These are phyloP conservation scores for Daldinia vernicosa DNA, from an alignment of 495 filamentous ascomycete genomes.

Conservation along the genomic window DNA sequence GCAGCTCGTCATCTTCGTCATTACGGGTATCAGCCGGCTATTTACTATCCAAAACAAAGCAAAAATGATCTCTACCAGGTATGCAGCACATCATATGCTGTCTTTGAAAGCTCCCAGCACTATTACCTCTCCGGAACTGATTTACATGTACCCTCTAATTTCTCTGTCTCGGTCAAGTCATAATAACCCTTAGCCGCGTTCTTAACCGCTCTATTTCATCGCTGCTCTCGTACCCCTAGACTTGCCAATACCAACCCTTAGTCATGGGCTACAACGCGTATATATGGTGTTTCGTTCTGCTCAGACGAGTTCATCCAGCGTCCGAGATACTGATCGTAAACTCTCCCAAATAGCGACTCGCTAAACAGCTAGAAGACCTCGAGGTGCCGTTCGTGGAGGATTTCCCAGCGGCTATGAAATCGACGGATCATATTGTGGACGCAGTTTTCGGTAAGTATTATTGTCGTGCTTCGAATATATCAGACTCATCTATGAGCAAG, in stretches of 20 bases:
- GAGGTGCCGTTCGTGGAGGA: slow-evolving; percentile 86
- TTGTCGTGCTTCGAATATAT: slow-evolving; percentile 14
- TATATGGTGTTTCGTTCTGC: slow-evolving; percentile 28
- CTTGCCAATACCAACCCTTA: slow-evolving; percentile 1
- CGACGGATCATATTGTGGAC: slow-evolving; percentile 84
- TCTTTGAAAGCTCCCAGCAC: slow-evolving; percentile 4
- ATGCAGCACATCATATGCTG: slow-evolving; percentile 27
- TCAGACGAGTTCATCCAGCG: neutral
- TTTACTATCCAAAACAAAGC: slow-evolving; percentile 92
- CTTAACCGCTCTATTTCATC: neutral
- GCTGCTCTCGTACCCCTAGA: neutral
- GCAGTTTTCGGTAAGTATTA: slow-evolving; percentile 81
- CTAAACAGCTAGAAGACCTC: slow-evolving; percentile 83
- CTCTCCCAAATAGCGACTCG: slow-evolving; percentile 67
- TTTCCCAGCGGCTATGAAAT: slow-evolving; percentile 70
- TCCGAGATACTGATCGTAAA: slow-evolving; percentile 21
- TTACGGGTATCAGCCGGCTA: slow-evolving; percentile 87
- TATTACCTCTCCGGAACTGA: neutral
- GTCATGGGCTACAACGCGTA: slow-evolving; percentile 10
- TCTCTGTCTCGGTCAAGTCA: neutral
- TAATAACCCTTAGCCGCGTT: neutral
- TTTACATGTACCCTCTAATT: neutral
- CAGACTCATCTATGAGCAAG: slow-evolving; percentile 49
- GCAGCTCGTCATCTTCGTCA: slow-evolving; percentile 94
- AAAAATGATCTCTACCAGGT: slow-evolving; percentile 92